Evolutionary conservation across 2,329 filamentous ascomycete genomes (phyloP).

Genomic region (Dothiorella sarmentorum): DNA sequence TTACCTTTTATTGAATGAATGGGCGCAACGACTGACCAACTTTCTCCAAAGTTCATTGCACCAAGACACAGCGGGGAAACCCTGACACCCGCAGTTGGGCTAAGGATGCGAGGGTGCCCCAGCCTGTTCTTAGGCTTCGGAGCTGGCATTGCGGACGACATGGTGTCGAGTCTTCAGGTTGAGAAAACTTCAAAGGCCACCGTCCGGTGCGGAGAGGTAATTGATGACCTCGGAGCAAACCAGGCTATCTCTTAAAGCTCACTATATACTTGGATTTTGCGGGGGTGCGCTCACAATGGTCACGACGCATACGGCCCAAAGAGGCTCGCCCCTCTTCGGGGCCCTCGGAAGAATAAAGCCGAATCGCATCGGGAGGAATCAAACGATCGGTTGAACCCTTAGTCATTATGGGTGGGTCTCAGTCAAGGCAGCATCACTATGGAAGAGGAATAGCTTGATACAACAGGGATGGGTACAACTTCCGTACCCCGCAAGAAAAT

Average conservation of each 20-base stretch:
- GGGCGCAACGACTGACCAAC: conserved; percentile 35
- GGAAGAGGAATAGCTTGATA: too few relatives aligned
- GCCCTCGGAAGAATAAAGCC: neutral
- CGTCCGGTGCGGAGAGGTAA: too few relatives aligned
- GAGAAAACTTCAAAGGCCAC: neutral
- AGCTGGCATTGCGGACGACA: neutral
- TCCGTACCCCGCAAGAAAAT: too few relatives aligned
- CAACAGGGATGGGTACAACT: too few relatives aligned
- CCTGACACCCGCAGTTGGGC: conserved; percentile 51
- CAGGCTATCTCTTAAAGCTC: too few relatives aligned
- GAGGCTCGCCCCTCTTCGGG: neutral
- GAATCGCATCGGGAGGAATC: neutral
- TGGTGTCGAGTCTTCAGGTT: neutral
- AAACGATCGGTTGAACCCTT: too few relatives aligned
- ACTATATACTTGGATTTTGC: too few relatives aligned
- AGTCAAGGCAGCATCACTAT: neutral
- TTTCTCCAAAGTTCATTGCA: conserved; percentile 54
- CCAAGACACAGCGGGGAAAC: conserved; percentile 54
- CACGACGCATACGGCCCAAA: too few relatives aligned
- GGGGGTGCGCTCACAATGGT: too few relatives aligned
- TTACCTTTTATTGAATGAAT: too few relatives aligned
- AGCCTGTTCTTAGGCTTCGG: conserved; percentile 27
- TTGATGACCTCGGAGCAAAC: too few relatives aligned
- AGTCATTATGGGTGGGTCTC: neutral
- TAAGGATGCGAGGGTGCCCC: conserved; percentile 51